Evolutionary conservation across 169 alveolate genomes (phyloP), one percentile per base, ranked within the genome.

Genomic region (Plasmodium gallinaceum): DNA sequence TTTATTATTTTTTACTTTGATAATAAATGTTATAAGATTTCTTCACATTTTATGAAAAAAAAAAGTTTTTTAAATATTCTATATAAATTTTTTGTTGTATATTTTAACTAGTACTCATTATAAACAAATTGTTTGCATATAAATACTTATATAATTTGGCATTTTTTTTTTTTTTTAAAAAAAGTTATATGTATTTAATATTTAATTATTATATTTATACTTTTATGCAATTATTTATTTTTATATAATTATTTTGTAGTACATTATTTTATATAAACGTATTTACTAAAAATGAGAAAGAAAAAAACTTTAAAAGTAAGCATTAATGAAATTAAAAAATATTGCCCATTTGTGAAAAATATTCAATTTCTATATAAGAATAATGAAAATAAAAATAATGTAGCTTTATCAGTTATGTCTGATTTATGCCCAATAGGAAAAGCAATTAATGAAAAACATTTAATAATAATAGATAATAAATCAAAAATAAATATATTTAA

Each of bases 291-390:
- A 46, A 86, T 86, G 92, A 86, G 92, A 26, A 71, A 86, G 60
- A 71, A 86, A 43, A 86, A 61, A 71, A 46, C 92, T 9, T 73
- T 86, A n/a, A 86, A 86, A 26, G 86, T 86, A 1, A 86, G 92
- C 26, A 58, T 86, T 39, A 32, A 86, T 20, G 92, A 86, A 60
- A 71, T 86, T 24, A 69, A 70, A 54, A 86, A 86, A 52, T 86
- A 86, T 8, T 86, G 92, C 37, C 92, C 92, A 7, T 86, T 86
- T 73, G 83, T 86, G 9, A 86, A 86, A 54, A 57, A 86, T 52
- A 39, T 86, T 43, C 74, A 60, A 45, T 5, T 70, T 20, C 58
- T 86, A 42, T 70, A 61, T 26, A 71, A 71, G 4, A 65, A 18
- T 18, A 57, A 86, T n/a, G 87, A 86, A 14, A 86, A 46, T 37